Base-by-base conservation (phyloP, 2,329 filamentous ascomycete species). In the Exophiala alcalophila region DNA sequence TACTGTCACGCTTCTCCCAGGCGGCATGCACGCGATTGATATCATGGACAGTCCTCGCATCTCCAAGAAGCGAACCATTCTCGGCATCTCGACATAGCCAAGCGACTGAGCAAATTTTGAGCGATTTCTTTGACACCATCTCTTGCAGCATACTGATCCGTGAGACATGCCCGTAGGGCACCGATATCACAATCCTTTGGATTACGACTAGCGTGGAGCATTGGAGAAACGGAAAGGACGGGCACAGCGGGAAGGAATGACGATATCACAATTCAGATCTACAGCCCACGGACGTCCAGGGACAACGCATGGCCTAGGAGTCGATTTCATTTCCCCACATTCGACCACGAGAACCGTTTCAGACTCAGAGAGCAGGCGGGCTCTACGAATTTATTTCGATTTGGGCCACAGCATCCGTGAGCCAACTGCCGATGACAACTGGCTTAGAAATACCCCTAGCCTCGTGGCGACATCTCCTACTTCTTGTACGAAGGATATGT, bases 51-150 rank as follows among this genome's bases (percentile, higher is more conserved):
- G 56, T 40, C 65, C 65, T 40, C 61, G 63, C 23, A 51, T 71
- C 44, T 64, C 55, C 45, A 70, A 69, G 59, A 72, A 72, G 52
- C 61, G 66, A 44, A 72, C 68, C 42, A 69, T 72, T 35, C 67
- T 69, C 44, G 52, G 52, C 11, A 56, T 56, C 16, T 56, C 53
- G 21, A 67, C 65, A 19, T 53, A 37, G 25, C 15, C 14, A 11
- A 16, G 25, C 14, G 69, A 29, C 21, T 20, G 19, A 15, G 15
- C 10, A n/a, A 5, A n/a, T 11, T 29, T 21, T 24, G 16, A 14
- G 10, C 16, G 12, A 11, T 21, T 26, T 37, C 20, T 40, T 46
- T 40, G 37, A 26, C 4, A 43, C 45, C 10, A 33, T 44, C 31
- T 31, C 33, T 47, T 43, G 26, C 27, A 40, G 20, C 33, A 46